Percentiles rank a stretch among this genome's conserved stretches.
These are phyloP conservation scores for Aeschynomene evenia DNA, from an alignment of 306 rosid species.

Conservation along the genomic window DNA sequence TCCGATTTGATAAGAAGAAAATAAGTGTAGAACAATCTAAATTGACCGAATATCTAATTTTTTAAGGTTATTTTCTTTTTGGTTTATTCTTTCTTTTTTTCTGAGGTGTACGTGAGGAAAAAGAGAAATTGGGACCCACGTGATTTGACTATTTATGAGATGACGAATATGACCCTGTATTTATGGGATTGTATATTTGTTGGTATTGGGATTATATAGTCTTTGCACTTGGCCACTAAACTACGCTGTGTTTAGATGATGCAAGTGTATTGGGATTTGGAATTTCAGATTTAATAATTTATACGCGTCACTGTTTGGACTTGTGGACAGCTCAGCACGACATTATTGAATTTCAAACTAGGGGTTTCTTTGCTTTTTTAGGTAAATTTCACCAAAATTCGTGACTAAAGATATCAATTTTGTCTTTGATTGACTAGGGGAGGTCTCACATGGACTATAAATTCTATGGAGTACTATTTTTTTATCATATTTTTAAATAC, in stretches of 20 bases:
- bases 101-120: background rate
- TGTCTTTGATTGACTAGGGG: no score
- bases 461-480: no score
- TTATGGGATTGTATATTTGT: background rate
- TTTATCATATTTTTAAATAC: no score
- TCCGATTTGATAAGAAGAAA: no score
- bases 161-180: constrained; percentile 23
- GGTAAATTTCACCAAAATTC: no score
- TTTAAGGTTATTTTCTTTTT: no score
- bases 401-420: no score
- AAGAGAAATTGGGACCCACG: background rate
- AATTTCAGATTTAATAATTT: constrained; percentile 3
- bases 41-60: no score
- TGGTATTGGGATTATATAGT: constrained; percentile 26
- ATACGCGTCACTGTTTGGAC: background rate
- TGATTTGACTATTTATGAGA: background rate
- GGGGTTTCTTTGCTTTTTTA: background rate
- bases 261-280: constrained; percentile 24
- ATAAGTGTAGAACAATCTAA: no score
- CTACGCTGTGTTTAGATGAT: background rate
- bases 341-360: background rate
- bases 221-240: background rate
- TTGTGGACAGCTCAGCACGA: constrained; percentile 1
- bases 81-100: background rate
- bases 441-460: no score